These are phyloP conservation scores for Takashimella koratensis DNA, from an alignment of 1,284 basidiomycete species.

Conservation along the genomic window DNA sequence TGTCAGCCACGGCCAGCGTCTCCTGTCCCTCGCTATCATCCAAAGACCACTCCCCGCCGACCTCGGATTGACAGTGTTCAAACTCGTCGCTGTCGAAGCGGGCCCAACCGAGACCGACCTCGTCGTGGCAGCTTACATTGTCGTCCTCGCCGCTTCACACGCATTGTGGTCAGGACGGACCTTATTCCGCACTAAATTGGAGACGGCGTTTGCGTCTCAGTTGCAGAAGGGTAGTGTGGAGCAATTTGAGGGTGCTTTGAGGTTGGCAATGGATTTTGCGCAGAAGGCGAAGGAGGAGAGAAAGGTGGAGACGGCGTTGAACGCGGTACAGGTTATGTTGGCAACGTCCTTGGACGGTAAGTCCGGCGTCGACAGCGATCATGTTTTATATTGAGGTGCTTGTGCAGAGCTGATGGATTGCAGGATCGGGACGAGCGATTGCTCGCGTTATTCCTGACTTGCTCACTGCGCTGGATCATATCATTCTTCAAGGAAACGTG, in stretches of 20 bases:
- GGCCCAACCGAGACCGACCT: background rate
- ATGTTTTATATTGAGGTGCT: background rate
- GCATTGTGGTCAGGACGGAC: background rate
- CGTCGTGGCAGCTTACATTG: constrained; percentile 11
- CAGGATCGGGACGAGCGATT: background rate
- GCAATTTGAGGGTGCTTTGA: background rate
- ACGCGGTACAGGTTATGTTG: background rate
- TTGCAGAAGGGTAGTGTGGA: background rate
- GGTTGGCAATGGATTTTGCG: background rate
- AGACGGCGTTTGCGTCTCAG: background rate
- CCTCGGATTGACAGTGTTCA: constrained; percentile 4
- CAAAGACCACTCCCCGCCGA: background rate
- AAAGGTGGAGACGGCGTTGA: background rate
- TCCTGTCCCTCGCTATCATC: background rate
- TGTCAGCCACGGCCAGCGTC: background rate
- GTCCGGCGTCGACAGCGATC: background rate
- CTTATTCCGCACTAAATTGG: background rate
- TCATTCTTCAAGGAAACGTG: background rate
- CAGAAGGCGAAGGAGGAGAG: background rate
- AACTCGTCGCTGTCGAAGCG: constrained; percentile 1
- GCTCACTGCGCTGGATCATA: background rate
- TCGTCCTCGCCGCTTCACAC: background rate
- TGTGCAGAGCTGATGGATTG: too few relatives aligned
- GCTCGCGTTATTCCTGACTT: background rate
- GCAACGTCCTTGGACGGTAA: background rate